Evolutionary conservation across 345 rosid genomes (phyloP), one percentile per base, ranked within the genome.

Genomic region (Microcos paniculata): DNA sequence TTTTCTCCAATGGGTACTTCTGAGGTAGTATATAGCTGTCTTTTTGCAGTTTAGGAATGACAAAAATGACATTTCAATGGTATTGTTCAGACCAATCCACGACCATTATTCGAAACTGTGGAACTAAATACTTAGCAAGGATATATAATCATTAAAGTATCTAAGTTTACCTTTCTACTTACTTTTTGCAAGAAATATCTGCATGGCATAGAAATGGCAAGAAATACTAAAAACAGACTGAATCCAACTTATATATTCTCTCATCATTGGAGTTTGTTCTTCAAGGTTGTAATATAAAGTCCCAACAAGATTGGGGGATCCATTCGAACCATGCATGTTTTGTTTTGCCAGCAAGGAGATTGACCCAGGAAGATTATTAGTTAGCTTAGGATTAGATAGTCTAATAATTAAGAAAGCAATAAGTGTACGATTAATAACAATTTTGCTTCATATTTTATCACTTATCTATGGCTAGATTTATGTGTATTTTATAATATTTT

Each of bases 261-360:
- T 80, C 75, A 31, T 74, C 73, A 59, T 52, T 45, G 70, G 73
- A 70, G 76, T 72, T 48, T 86, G 78, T 78, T 83, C 80, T 74
- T 76, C 53, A 40, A 87, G 81, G 49, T 82, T 56, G 13, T 69
- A 78, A 13, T 79, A 70, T 24, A 94, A 83, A 12, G 82, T 80
- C 82, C 89, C 92, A 26, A 90, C 89, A 75, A 90, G 76, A 66
- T 82, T 80, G 13, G 92, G 89, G 77, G 92, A 92, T 43, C 82
- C 83, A 66, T 94, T 97, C 10, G 93, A 89, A 69, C 96, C 97
- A 57, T n/a, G n/a, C n/a, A n/a, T n/a, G n/a, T n/a, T n/a, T n/a
- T 90, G 91, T 74, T 83, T 90, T 11, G 93, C 94, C 62, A n/a
- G n/a, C n/a, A n/a, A n/a, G n/a, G n/a, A n/a, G n/a, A 94, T 70